Evolutionary conservation across 371 early-diverging fungal species (phyloP).

Genomic region (Mucor indicus): DNA sequence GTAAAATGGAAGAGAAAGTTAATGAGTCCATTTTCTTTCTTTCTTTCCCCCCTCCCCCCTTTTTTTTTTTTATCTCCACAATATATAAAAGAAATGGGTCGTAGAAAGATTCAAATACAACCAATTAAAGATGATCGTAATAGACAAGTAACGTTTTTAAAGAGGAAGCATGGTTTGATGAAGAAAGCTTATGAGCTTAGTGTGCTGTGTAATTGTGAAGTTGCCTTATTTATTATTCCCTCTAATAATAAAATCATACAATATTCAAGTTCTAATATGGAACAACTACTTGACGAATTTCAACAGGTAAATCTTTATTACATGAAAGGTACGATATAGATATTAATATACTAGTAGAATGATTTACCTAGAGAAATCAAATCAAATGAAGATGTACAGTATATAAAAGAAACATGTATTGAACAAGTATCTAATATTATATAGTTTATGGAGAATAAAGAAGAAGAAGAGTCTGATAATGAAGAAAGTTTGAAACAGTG

Average conservation of each 20-base stretch:
- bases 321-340: too few species aligned
- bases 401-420: background rate
- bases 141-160: slow-evolving; percentile 87
- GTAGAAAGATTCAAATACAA: slow-evolving; percentile 95
- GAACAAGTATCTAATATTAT: background rate
- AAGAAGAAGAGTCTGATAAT: background rate
- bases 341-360: slow-evolving; percentile 1
- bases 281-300: slow-evolving; percentile 3
- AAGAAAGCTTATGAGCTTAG: slow-evolving; percentile 98
- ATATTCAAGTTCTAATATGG: slow-evolving; percentile 75
- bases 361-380: slow-evolving; percentile 15
- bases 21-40: too few species aligned
- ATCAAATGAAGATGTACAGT: slow-evolving; percentile 16
- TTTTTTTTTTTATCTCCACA: too few species aligned
- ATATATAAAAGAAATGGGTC: slow-evolving; percentile 65
- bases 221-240: slow-evolving; percentile 85
- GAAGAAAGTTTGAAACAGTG: too few species aligned
- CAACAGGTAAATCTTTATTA: slow-evolving; percentile 7
- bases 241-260: background rate
- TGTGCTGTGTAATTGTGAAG: slow-evolving; percentile 95
- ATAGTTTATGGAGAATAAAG: slow-evolving; percentile 11
- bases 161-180: slow-evolving; percentile 97
- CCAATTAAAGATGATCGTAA: slow-evolving; percentile 92
- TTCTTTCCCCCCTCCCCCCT: too few species aligned
- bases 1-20: too few species aligned